Conservation (phyloP, 1,139 yeast species). For the Candida tropicalis region DNA sequence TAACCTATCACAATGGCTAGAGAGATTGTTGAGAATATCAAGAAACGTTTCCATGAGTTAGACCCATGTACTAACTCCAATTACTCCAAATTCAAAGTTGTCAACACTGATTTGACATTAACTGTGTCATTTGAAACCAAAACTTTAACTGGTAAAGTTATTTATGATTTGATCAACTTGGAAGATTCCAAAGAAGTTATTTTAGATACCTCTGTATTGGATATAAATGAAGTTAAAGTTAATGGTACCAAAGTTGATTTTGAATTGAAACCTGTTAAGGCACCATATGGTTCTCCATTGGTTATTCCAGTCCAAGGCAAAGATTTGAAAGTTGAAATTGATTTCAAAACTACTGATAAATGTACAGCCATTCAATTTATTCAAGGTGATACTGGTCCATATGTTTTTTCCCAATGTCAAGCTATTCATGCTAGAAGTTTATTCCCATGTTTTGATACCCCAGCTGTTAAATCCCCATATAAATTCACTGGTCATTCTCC, state of each 20-base stretch:
- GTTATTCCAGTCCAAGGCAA: conserved; percentile 19
- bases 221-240: conserved; percentile 24
- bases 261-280: conserved; percentile 21
- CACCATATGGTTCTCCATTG: conserved; percentile 39
- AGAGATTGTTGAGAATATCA: conserved; percentile 12
- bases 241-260: conserved; percentile 23
- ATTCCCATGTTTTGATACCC: conserved; percentile 49
- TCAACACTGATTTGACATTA: conserved; percentile 29
- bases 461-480: conserved; percentile 39
- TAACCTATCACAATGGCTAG: conserved; percentile 3
- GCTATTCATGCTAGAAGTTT: conserved; percentile 46
- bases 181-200: conserved; percentile 19
- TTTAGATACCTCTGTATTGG: conserved; percentile 37
- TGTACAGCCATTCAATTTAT: conserved; percentile 46
- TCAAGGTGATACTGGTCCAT: conserved; percentile 41
- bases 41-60: conserved; percentile 15
- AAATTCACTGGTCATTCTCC: conserved; percentile 34
- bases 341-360: conserved; percentile 34
- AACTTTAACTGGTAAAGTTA: conserved; percentile 31
- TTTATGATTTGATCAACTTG: conserved; percentile 22
- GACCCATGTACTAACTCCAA: conserved; percentile 82
- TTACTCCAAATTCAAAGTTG: conserved; percentile 55
- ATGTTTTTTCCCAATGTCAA: conserved; percentile 46
- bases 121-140: conserved; percentile 33
- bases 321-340: conserved; percentile 21